Evolutionary conservation across 208 protist genomes (phyloP), one percentile per base, ranked within the genome.

Genomic region (Endotrypanum monterogeii): DNA sequence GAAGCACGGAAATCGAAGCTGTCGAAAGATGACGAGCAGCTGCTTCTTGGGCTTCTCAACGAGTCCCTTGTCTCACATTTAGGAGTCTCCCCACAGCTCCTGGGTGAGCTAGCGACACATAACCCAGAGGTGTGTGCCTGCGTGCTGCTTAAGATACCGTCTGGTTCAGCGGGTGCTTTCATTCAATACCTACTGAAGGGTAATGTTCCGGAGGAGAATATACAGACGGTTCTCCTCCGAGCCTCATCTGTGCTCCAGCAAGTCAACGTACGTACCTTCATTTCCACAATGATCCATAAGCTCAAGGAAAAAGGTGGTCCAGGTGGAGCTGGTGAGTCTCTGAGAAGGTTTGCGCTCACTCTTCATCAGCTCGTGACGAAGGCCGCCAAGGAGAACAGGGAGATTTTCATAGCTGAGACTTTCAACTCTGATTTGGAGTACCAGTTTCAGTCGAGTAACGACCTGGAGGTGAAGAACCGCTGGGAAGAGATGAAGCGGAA

Each of bases 401-500:
- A 91, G 41, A 82, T 94, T 32, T 89, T 83, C 39, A 82, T 94
- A 44, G 71, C 85, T 3, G 84, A 89, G 16, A 52, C 60, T 2
- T 57, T 87, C 3, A 87, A 86, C 46, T 25, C 56, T 41, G 84
- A 92, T 37, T 78, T 93, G 44, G 88, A 82, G 32, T 63, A 80
- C 46, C 61, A 93, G 23, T 87, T 91, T 71, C 79, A 84, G 56
- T 74, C 65, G 16, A 83, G 76, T 44, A 82, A 76, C 44, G 60
- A 80, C 41, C 76, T 80, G 39, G 90, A 94, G 52, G 76, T 92
- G 55, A 73, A 65, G 9, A 80, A 67, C 54, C 67, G 75, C 28
- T 94, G 90, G 90, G 82, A 88, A 0, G 90, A 91, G 76, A 80
- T 94, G 70, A 92, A 89, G 73, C 84, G 88, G 70, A 79, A 90